Conservation (phyloP, 129 eudicot genomes). For the Sambucus nigra region DNA sequence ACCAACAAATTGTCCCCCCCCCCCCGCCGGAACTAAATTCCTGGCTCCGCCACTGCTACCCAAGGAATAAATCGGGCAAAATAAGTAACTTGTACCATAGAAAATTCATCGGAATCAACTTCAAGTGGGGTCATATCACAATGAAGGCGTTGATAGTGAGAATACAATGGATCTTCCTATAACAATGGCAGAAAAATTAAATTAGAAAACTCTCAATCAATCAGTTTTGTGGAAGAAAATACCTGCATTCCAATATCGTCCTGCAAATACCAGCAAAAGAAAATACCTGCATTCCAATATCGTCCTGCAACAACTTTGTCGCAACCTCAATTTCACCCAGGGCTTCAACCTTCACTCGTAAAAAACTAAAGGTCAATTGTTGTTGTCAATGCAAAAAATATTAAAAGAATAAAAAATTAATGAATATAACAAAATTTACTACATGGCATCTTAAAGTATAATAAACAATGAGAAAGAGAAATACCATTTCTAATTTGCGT, state of each 20-base stretch:
- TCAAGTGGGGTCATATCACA: constrained; percentile 73
- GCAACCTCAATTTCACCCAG: constrained; percentile 96
- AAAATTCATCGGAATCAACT: constrained; percentile 55
- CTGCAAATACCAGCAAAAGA: constrained; percentile 23
- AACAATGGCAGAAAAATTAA: constrained; percentile 1
- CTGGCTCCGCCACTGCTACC: too few species aligned
- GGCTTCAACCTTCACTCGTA: constrained; percentile 70
- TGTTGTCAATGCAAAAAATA: neutral
- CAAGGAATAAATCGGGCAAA: constrained; percentile 3
- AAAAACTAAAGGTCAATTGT: constrained; percentile 9
- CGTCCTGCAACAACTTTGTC: constrained; percentile 70
- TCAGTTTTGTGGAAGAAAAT: constrained; percentile 3
- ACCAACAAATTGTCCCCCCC: too few species aligned
- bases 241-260: constrained; percentile 68
- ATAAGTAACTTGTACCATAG: constrained; percentile 36
- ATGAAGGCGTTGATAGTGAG: constrained; percentile 61
- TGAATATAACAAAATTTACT: neutral
- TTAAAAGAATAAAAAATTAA: neutral
- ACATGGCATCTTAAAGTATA: neutral
- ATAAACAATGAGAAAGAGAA: neutral
- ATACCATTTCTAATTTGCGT: constrained; percentile 83
- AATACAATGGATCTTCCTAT: constrained; percentile 71
- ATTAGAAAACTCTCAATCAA: neutral
- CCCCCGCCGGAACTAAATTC: too few species aligned
- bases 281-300: constrained; percentile 61